Evolutionary conservation across 2,329 filamentous ascomycete species (phyloP), one percentile per base, ranked within the genome.

Genomic region (Lecanoromycetidae sp.): DNA sequence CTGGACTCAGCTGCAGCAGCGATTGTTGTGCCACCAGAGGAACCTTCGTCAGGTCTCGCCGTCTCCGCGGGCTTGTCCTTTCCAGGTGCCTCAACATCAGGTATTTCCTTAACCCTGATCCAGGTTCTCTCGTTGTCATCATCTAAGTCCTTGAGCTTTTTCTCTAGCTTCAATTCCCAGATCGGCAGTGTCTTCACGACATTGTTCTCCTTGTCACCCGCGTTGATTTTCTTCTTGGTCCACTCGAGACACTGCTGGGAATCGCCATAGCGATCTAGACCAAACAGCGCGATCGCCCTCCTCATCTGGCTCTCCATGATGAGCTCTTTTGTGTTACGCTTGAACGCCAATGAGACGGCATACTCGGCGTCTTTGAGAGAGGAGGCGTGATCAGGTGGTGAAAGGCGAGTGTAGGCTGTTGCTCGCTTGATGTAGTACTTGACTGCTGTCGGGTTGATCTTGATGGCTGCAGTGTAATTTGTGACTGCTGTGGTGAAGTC

Each of bases 231-330:
- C 56, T 71, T 72, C 51, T 68, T 68, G 34, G 80, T 71, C 25
- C 72, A 63, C n/a, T 65, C 68, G 17, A 88, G 77, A 53, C 88
- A 77, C 55, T 79, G 75, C 49, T 80, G 75, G 0, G 87, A 82
- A 63, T 95, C 82, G 3, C 81, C 87, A 56, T 79, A 86, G 44
- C 77, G 73, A 27, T 76, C 77, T 33, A 87, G 68, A 40, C 80
- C 76, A 62, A 79, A 84, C 22, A 90, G 71, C 9, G 82, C 75
- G 10, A 94, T 77, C 4, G 78, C 84, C 30, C 90, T 78, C 56
- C 88, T 79, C 57, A 91, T 77, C 58, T 95, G 86, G 1, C 85
- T 82, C n/a, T 86, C 77, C 37, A 80, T 72, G 62, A 95, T 86
- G 25, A 83, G 73, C 54, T 86, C 78, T 42, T 84, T 78, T 57